Evolutionary conservation across 2,329 filamentous ascomycete genomes (phyloP).

Genomic region (Geoglossum cookeanum): DNA sequence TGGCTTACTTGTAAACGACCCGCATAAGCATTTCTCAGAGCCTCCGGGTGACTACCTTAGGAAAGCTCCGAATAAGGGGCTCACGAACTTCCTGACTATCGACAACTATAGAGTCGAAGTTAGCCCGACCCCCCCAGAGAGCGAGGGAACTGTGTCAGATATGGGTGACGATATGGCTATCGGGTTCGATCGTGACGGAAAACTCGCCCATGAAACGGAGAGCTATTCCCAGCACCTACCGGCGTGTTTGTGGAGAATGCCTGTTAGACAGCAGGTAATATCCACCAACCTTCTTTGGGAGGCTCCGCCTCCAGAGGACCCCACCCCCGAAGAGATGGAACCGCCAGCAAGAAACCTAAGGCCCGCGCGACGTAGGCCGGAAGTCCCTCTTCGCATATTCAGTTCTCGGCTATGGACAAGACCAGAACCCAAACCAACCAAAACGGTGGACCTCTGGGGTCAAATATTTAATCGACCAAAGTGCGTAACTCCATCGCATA

Average conservation of each 20-base stretch:
- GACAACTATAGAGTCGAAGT: not conserved
- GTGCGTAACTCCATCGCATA: constrained; percentile 20
- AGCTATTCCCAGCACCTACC: not conserved
- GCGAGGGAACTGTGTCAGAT: constrained; percentile 19
- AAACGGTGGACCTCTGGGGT: constrained; percentile 13
- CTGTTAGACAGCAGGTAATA: not conserved
- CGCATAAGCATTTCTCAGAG: constrained; percentile 28
- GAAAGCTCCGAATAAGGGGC: constrained; percentile 21
- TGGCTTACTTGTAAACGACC: constrained; percentile 19
- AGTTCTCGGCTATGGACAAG: constrained; percentile 14
- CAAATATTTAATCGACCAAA: constrained; percentile 7
- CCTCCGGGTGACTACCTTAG: constrained; percentile 28
- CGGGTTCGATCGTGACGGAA: constrained; percentile 9
- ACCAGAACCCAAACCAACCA: constrained; percentile 4
- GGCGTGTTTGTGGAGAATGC: not conserved
- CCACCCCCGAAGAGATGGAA: constrained; percentile 6
- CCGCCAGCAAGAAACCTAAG: constrained; percentile 15
- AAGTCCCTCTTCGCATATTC: constrained; percentile 9
- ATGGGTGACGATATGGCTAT: constrained; percentile 22
- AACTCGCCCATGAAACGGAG: constrained; percentile 5
- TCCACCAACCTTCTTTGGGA: constrained; percentile 12
- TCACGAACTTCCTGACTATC: constrained; percentile 25
- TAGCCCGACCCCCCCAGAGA: constrained; percentile 37
- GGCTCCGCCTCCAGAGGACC: constrained; percentile 5
- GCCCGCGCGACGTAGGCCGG: constrained; percentile 10